A percentile compares a stretch with the other conserved stretches of the same genome.
Conservation (phyloP, 108 stramenopile species). For the Fragilaria radians region DNA sequence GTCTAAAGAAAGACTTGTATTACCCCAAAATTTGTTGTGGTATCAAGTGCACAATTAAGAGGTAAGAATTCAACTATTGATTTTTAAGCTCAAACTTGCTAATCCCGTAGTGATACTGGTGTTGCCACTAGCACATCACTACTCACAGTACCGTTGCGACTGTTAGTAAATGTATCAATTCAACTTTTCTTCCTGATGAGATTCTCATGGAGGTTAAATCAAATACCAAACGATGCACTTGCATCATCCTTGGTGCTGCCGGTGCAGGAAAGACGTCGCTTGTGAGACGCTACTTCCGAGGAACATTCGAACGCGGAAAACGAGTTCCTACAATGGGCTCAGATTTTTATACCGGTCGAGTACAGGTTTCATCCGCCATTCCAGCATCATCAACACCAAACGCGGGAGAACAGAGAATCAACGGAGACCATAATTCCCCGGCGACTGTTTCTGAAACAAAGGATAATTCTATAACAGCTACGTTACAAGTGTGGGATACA, state of each 20-base stretch:
- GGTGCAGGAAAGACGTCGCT: slow-evolving; percentile 72
- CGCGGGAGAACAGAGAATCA: slow-evolving; percentile 10
- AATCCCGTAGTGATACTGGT: too few species aligned
- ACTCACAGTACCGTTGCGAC: too few species aligned
- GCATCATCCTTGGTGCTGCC: slow-evolving; percentile 44
- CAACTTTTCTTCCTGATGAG: too few species aligned
- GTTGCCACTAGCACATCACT: too few species aligned
- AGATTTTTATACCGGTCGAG: slow-evolving; percentile 31
- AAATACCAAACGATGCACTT: slow-evolving; percentile 9
- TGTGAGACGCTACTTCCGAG: slow-evolving; percentile 46
- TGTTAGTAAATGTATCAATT: too few species aligned
- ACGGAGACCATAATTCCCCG: not conserved
- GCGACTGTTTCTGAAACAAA: slow-evolving; percentile 10
- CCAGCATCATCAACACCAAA: too few species aligned
- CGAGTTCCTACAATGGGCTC: slow-evolving; percentile 34
- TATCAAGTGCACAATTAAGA: too few species aligned
- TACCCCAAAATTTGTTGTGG: too few species aligned
- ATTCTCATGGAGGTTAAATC: too few species aligned
- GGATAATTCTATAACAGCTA: not conserved
- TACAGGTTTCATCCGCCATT: slow-evolving; percentile 12
- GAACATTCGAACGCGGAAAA: slow-evolving; percentile 22
- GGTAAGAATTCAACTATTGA: too few species aligned
- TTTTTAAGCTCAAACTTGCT: too few species aligned
- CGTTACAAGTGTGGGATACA: slow-evolving; percentile 73
- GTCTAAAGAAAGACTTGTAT: too few species aligned